phyloP scores from a whole-genome alignment of 306 rosid genomes.

The Hippophae tibetana region DNA sequence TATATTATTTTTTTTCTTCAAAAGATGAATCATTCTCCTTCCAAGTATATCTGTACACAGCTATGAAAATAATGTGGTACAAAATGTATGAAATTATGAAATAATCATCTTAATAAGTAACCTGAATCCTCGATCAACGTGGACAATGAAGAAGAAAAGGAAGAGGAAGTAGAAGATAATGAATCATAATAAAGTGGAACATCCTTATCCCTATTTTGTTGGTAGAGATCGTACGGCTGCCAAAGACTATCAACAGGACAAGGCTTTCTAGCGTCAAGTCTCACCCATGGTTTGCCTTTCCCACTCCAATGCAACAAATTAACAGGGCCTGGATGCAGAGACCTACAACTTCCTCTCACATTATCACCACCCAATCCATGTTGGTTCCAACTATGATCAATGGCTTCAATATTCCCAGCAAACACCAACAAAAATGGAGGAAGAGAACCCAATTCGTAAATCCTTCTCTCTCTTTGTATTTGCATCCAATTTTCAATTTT shows the following conservation, averaged over 20 bases:
- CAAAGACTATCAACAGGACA: slow-evolving; percentile 73
- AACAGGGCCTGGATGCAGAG: slow-evolving; percentile 89
- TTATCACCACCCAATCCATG: slow-evolving; percentile 95
- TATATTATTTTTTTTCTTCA: not conserved
- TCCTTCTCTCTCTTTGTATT: slow-evolving; percentile 55
- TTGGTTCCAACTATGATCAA: slow-evolving; percentile 90
- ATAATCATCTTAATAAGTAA: slow-evolving; percentile 38
- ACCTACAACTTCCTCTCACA: slow-evolving; percentile 67
- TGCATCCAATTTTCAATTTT: slow-evolving; percentile 93
- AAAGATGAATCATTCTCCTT: slow-evolving; percentile 8
- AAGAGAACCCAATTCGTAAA: slow-evolving; percentile 76
- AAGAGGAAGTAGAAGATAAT: slow-evolving; percentile 5
- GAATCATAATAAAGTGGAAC: slow-evolving; percentile 15
- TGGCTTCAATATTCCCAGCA: slow-evolving; percentile 72
- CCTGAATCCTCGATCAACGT: slow-evolving; percentile 38
- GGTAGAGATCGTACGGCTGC: slow-evolving; percentile 86
- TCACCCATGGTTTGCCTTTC: slow-evolving; percentile 94
- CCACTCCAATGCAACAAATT: slow-evolving; percentile 94
- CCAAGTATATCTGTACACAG: slow-evolving; percentile 38
- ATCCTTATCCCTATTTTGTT: slow-evolving; percentile 8
- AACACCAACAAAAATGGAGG: slow-evolving; percentile 76
- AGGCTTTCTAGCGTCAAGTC: slow-evolving; percentile 58
- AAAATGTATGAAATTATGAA: slow-evolving; percentile 22
- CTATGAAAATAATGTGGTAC: slow-evolving; percentile 37
- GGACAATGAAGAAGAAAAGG: slow-evolving; percentile 32